Percentiles rank a stretch among this genome's conserved stretches.
These are phyloP conservation scores for Pseudopithomyces maydicus DNA, from an alignment of 2,329 filamentous ascomycete species.

Conservation along the genomic window DNA sequence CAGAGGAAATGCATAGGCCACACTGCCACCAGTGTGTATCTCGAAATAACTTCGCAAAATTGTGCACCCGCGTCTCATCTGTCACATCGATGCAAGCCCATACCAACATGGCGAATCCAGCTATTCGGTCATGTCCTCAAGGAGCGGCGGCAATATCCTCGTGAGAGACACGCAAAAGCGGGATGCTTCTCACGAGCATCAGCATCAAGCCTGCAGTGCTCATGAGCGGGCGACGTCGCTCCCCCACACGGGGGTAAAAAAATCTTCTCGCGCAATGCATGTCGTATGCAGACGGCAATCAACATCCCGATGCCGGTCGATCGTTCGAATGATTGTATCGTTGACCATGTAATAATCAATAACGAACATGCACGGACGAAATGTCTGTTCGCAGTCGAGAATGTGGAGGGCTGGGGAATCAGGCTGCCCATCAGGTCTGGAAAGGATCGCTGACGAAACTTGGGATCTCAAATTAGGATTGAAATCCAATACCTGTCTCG, in stretches of 20 bases:
- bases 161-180: not conserved
- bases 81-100: constrained; percentile 30
- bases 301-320: constrained; percentile 16
- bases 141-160: constrained; percentile 8
- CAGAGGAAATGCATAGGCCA: constrained; percentile 19
- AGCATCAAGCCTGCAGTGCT: constrained; percentile 20
- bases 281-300: constrained; percentile 33
- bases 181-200: not conserved
- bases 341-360: constrained; percentile 11
- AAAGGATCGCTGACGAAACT: constrained; percentile 17
- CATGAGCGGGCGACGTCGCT: constrained; percentile 13
- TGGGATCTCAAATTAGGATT: constrained; percentile 17
- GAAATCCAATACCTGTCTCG: constrained; percentile 21
- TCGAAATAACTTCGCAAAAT: constrained; percentile 25
- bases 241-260: not conserved
- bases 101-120: constrained; percentile 14
- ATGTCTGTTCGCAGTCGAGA: constrained; percentile 6
- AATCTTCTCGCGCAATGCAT: constrained; percentile 17
- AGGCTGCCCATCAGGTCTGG: constrained; percentile 8
- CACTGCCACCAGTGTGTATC: constrained; percentile 20
- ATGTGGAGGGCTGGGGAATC: constrained; percentile 3
- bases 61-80: constrained; percentile 27
- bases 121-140: constrained; percentile 14
- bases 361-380: constrained; percentile 23
- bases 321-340: constrained; percentile 10